Evolutionary conservation across 805 yeast genomes (phyloP).

Genomic region (Hanseniaspora osmophila): DNA sequence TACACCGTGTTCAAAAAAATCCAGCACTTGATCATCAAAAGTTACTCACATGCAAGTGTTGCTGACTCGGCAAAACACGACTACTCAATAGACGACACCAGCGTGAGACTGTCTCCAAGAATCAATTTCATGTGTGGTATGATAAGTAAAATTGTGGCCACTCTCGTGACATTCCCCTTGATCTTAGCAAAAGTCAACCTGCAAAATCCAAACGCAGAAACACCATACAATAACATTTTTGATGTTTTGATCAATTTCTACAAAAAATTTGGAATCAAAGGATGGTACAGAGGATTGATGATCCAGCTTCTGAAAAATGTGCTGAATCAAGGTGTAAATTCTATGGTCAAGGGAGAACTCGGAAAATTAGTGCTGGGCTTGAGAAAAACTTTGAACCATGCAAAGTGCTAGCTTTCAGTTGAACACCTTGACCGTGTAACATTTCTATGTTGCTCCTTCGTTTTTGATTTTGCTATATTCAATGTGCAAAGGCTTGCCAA

Average conservation of each 20-base stretch:
- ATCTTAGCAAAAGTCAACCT: conserved; percentile 75
- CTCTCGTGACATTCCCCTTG: conserved; percentile 69
- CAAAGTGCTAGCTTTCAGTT: no score
- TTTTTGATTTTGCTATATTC: conserved; percentile 24
- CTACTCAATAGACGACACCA: conserved; percentile 10
- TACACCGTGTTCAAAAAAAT: conserved; percentile 68
- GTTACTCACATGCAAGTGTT: conserved; percentile 16
- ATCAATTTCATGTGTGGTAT: conserved; percentile 66
- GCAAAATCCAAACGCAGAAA: conserved; percentile 36
- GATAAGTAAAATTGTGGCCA: conserved; percentile 68
- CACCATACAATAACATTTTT: conserved; percentile 31
- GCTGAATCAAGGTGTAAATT: conserved; percentile 69
- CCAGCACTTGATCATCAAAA: conserved; percentile 28
- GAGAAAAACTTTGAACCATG: background rate
- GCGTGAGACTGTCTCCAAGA: conserved; percentile 34
- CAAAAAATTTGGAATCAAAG: conserved; percentile 45
- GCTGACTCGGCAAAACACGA: conserved; percentile 17
- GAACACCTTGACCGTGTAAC: no score
- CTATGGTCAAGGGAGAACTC: conserved; percentile 66
- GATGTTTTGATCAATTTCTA: conserved; percentile 48
- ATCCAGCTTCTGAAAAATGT: conserved; percentile 77
- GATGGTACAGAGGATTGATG: conserved; percentile 66
- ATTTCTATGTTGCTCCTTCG: background rate
- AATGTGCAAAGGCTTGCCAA: conserved; percentile 37
- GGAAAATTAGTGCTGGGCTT: conserved; percentile 13